phyloP scores from a whole-genome alignment of 2,329 filamentous ascomycete genomes.

The Diaporthe nobilis region DNA sequence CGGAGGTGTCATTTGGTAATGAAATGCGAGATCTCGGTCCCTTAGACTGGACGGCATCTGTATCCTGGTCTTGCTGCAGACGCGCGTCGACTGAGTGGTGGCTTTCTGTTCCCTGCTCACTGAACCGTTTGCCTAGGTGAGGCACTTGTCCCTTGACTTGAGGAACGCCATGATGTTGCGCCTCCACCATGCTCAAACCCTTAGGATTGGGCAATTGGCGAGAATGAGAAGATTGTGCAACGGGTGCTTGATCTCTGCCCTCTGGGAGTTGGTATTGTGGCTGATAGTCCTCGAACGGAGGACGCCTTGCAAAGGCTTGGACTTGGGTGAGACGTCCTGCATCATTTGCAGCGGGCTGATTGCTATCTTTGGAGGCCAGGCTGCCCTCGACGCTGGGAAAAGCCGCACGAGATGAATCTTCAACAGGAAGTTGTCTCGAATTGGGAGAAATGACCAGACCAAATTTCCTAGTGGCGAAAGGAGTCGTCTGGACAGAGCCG shows the following conservation, averaged over 20 bases:
- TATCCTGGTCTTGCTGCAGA: neutral
- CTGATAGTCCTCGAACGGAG: constrained; percentile 17
- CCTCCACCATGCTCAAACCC: neutral
- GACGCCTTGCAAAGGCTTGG: neutral
- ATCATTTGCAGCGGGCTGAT: neutral
- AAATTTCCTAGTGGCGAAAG: neutral
- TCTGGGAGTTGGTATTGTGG: neutral
- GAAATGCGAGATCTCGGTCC: constrained; percentile 27
- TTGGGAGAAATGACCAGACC: neutral
- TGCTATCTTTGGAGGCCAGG: neutral
- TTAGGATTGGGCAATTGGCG: too few relatives aligned
- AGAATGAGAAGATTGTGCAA: neutral
- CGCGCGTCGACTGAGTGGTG: neutral
- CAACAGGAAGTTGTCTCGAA: neutral
- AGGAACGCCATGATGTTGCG: too few relatives aligned
- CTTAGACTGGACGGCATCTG: neutral
- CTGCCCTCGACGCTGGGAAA: neutral
- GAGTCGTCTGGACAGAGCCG: neutral
- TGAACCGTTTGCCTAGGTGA: neutral
- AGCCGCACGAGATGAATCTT: neutral
- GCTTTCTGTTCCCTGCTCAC: neutral
- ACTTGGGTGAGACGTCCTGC: neutral
- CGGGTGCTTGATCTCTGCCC: neutral
- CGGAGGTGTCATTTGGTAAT: constrained; percentile 38
- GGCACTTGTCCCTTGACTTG: neutral